A percentile compares a stretch with the other conserved stretches of the same genome.
These are phyloP conservation scores for Boletus eberwhitei DNA, from an alignment of 768 basidiomycete genomes.

Conservation along the genomic window DNA sequence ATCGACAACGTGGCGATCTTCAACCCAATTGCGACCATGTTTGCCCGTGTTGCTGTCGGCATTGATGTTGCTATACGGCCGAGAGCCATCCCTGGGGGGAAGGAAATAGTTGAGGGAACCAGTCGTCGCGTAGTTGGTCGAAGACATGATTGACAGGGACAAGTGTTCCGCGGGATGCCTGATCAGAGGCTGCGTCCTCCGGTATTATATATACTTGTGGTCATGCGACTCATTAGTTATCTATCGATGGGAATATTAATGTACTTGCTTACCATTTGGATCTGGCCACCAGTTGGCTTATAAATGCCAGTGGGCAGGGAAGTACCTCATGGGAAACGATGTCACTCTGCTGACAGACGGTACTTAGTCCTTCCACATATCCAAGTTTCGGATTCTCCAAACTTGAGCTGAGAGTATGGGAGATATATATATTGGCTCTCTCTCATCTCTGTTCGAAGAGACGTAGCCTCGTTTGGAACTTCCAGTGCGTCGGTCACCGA, in stretches of 20 bases:
- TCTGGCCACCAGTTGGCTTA: neutral
- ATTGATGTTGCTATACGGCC: conserved; percentile 17
- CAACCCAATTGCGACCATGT: conserved; percentile 20
- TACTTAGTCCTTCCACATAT: neutral
- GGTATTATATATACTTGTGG: conserved; percentile 27
- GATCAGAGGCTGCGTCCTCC: conserved; percentile 24
- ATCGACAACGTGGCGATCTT: conserved; percentile 9
- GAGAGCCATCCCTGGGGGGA: conserved; percentile 18
- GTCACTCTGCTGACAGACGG: neutral
- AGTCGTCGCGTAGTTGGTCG: conserved; percentile 14
- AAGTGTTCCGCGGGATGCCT: conserved; percentile 25
- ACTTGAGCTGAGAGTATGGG: neutral
- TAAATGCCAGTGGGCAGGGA: neutral
- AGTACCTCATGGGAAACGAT: neutral
- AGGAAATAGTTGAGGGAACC: conserved; percentile 17
- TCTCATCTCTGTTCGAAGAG: neutral
- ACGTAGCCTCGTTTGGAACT: neutral
- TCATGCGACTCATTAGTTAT: neutral
- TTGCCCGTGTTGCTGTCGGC: conserved; percentile 13
- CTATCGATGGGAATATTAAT: neutral
- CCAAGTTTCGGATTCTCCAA: neutral
- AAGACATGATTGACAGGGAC: conserved; percentile 6
- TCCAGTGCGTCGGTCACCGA: neutral
- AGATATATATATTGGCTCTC: neutral
- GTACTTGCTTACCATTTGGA: neutral